Percentiles rank a stretch among this genome's conserved stretches.
Evolutionary conservation across 306 rosid genomes (phyloP).

Genomic region (Bauhinia variegata): DNA sequence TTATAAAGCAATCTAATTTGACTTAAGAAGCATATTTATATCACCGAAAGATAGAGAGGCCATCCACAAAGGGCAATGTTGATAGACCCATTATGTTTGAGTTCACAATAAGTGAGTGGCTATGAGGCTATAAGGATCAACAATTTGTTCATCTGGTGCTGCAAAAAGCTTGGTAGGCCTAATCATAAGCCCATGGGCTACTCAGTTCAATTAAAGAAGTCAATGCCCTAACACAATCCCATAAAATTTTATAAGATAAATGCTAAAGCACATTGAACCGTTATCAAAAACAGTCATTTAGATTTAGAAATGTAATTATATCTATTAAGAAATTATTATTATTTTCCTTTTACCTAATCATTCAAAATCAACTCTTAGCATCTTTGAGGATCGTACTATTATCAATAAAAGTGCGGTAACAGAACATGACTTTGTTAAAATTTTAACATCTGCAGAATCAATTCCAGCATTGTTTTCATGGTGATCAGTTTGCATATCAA

Average conservation of each 20-base stretch:
- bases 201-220: conserved; percentile 4
- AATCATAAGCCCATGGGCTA: conserved; percentile 31
- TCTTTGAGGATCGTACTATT: not conserved
- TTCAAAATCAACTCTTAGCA: too few species aligned
- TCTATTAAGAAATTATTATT: not conserved
- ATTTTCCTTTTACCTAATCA: not conserved
- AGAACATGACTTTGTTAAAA: not conserved
- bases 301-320: not conserved
- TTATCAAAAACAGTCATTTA: not conserved
- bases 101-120: conserved; percentile 14
- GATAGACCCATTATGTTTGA: conserved; percentile 30
- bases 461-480: too few species aligned
- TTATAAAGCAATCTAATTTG: conserved; percentile 1
- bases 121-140: conserved; percentile 14
- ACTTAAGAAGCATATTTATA: not conserved
- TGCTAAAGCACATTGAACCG: conserved; percentile 3
- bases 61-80: conserved; percentile 18
- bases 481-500: too few species aligned
- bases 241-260: not conserved
- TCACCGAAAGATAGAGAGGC: conserved; percentile 15
- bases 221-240: conserved; percentile 32
- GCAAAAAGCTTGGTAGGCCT: conserved; percentile 29
- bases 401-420: not conserved
- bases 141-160: not conserved
- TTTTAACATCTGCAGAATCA: too few species aligned